Percentiles rank a stretch among this genome's conserved stretches.
Conservation (phyloP, 139 green algal species). For the Gonium pectorale region DNA sequence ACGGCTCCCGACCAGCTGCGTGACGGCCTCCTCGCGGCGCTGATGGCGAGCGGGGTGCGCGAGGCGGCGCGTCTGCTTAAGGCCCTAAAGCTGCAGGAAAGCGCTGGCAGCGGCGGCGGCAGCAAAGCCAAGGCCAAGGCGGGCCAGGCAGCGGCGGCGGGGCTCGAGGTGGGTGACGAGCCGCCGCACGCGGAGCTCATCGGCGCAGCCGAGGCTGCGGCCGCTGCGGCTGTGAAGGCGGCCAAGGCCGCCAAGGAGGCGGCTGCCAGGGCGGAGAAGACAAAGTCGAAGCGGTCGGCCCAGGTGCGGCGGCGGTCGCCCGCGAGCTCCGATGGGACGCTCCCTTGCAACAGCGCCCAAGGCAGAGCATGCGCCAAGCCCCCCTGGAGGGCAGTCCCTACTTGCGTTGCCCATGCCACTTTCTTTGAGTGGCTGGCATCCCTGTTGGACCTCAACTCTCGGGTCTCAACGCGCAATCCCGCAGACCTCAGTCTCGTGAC, state of each 20-base stretch:
- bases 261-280: background rate
- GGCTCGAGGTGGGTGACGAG: slow-evolving; percentile 38
- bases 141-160: background rate
- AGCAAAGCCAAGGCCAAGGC: background rate
- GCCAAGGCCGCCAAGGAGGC: background rate
- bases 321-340: no score
- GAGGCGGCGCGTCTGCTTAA: slow-evolving; percentile 15
- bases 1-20: slow-evolving; percentile 33
- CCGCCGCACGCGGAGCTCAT: background rate
- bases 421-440: no score
- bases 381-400: no score
- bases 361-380: no score
- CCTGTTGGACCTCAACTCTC: no score
- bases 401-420: no score
- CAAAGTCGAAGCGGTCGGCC: background rate
- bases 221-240: background rate
- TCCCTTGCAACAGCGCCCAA: no score
- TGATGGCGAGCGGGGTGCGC: slow-evolving; percentile 14
- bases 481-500: no score
- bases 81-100: slow-evolving; percentile 9
- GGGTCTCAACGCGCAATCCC: no score
- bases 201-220: background rate
- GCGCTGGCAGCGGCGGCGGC: background rate
- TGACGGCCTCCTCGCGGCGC: background rate
- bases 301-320: background rate